Conservation (phyloP, 495 filamentous ascomycete genomes). For the Ramalina peruviana region DNA sequence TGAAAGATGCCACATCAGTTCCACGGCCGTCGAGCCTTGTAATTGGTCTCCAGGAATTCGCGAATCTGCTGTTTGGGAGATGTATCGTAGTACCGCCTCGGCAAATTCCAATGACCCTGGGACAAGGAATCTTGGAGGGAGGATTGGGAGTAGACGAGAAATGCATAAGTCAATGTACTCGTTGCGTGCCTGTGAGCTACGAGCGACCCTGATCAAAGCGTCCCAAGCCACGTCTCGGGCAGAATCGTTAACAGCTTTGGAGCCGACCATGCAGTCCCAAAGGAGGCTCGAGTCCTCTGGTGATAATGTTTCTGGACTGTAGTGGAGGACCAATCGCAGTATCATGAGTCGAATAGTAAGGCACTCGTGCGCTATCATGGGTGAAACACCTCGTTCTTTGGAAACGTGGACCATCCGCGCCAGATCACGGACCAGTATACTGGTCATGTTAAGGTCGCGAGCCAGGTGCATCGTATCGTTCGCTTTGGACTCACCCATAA, state of each 20-base stretch:
- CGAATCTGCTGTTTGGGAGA: constrained; percentile 16
- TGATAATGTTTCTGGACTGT: constrained; percentile 45
- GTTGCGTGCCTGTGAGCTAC: constrained; percentile 34
- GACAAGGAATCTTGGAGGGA: constrained; percentile 54
- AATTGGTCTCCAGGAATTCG: neutral
- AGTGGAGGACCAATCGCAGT: constrained; percentile 39
- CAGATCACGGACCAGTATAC: constrained; percentile 37
- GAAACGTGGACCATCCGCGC: constrained; percentile 31
- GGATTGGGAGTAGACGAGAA: constrained; percentile 45
- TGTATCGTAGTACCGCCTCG: constrained; percentile 35
- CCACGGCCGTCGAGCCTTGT: constrained; percentile 39
- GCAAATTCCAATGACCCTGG: constrained; percentile 53
- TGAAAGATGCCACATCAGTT: constrained; percentile 74
- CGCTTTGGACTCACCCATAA: constrained; percentile 29
- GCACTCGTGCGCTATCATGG: constrained; percentile 26
- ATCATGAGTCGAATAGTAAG: constrained; percentile 41
- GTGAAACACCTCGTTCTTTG: constrained; percentile 10
- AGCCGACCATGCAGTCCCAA: constrained; percentile 55
- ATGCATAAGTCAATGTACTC: constrained; percentile 54
- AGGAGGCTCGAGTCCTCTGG: constrained; percentile 44
- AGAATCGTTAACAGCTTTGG: constrained; percentile 35
- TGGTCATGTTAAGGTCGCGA: constrained; percentile 37
- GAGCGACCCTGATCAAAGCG: constrained; percentile 40
- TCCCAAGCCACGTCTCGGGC: constrained; percentile 53
- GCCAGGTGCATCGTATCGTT: constrained; percentile 37